phyloP scores from a whole-genome alignment of 2,329 filamentous ascomycete species.

The Exophiala aquamarina region DNA sequence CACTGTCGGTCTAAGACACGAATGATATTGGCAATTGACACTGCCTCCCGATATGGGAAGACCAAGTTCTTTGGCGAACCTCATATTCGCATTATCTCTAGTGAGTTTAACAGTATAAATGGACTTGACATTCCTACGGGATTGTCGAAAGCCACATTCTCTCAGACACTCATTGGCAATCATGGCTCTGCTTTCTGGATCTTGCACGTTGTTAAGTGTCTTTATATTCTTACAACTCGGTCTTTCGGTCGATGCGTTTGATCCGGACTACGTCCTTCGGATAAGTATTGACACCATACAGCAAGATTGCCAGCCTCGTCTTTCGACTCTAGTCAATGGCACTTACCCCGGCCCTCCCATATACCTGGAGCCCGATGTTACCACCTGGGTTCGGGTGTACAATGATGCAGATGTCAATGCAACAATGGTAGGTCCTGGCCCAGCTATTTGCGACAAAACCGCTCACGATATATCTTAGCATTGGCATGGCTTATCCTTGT shows the following conservation, averaged over 20 bases:
- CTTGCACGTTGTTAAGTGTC: not conserved
- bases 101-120: too few species aligned
- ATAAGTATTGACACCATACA: conserved; percentile 43
- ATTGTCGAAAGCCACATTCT: too few species aligned
- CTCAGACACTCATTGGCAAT: too few species aligned
- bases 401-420: conserved; percentile 54
- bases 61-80: too few species aligned
- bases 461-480: conserved; percentile 45
- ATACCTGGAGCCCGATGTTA: conserved; percentile 46
- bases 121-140: too few species aligned
- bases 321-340: conserved; percentile 54
- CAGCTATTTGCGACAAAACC: not conserved
- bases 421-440: conserved; percentile 51
- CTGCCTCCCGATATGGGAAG: too few species aligned
- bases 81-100: too few species aligned
- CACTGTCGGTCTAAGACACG: too few species aligned
- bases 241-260: conserved; percentile 7
- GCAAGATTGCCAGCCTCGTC: conserved; percentile 47
- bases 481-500: conserved; percentile 65
- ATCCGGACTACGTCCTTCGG: conserved; percentile 50
- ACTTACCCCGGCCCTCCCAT: conserved; percentile 53
- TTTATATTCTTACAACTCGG: not conserved
- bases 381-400: conserved; percentile 59
- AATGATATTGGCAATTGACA: too few species aligned
- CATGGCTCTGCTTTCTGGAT: not conserved